phyloP scores from a whole-genome alignment of 768 basidiomycete genomes.

The Serpula lacrymans region DNA sequence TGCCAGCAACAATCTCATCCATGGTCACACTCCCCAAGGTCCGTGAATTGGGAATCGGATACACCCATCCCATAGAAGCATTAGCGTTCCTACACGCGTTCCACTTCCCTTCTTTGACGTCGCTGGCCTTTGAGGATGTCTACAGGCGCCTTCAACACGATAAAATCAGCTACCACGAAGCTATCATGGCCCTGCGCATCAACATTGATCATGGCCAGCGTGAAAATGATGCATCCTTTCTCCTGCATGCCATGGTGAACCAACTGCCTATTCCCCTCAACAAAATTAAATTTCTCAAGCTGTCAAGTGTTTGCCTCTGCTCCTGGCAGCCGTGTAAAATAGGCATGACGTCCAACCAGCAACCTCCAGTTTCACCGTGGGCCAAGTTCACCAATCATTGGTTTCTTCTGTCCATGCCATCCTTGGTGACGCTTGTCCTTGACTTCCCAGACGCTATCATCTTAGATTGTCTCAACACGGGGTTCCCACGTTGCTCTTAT shows the following conservation, averaged over 20 bases:
- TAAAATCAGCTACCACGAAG: neutral
- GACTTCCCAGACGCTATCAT: neutral
- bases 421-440: slow-evolving; percentile 6
- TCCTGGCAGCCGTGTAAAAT: neutral
- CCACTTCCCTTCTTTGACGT: slow-evolving; percentile 4
- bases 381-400: slow-evolving; percentile 2
- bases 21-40: slow-evolving; percentile 7
- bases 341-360: neutral
- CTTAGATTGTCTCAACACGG: slow-evolving; percentile 4
- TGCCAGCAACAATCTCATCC: too few species aligned
- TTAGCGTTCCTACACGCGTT: neutral
- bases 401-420: slow-evolving; percentile 4
- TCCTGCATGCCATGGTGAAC: slow-evolving; percentile 3
- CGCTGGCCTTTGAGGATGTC: slow-evolving; percentile 5
- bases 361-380: neutral
- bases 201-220: neutral
- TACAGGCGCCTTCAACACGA: neutral
- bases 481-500: too few species aligned
- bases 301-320: neutral
- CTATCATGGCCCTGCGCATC: neutral
- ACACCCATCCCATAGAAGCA: slow-evolving; percentile 5
- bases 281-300: slow-evolving; percentile 5
- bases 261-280: neutral
- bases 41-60: slow-evolving; percentile 3
- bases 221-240: slow-evolving; percentile 1